A percentile compares a stretch with the other conserved stretches of the same genome.
Evolutionary conservation across 306 rosid genomes (phyloP).

Genomic region (Rubus idaeus): DNA sequence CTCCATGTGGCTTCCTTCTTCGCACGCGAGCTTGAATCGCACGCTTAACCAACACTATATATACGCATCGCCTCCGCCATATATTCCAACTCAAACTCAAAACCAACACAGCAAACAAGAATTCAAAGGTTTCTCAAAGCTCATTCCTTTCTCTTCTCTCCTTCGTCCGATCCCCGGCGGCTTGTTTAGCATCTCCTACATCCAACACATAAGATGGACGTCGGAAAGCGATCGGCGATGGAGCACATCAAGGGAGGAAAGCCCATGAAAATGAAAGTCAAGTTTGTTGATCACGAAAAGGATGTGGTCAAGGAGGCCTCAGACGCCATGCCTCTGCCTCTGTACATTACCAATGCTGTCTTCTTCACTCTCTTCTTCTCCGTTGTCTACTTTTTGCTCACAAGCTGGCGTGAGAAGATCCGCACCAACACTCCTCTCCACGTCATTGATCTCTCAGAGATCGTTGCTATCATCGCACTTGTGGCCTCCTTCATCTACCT

Average conservation of each 20-base stretch:
- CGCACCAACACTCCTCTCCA: constrained; percentile 83
- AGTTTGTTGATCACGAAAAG: constrained; percentile 9
- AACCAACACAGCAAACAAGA: neutral
- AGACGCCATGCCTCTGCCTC: constrained; percentile 40
- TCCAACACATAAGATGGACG: constrained; percentile 42
- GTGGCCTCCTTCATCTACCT: constrained; percentile 74
- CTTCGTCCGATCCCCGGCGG: constrained; percentile 32
- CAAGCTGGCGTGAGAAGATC: constrained; percentile 85
- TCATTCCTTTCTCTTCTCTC: neutral
- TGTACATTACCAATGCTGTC: constrained; percentile 54
- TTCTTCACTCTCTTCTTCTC: constrained; percentile 82
- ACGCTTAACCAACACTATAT: neutral
- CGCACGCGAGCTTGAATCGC: neutral
- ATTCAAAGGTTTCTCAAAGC: neutral
- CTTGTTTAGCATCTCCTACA: neutral
- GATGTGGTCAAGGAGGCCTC: constrained; percentile 32
- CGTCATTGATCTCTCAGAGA: constrained; percentile 60
- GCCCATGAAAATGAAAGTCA: constrained; percentile 19
- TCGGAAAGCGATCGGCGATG: constrained; percentile 46
- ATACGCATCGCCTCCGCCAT: neutral
- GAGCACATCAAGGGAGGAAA: neutral
- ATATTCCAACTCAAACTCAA: neutral
- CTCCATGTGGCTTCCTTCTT: constrained; percentile 1
- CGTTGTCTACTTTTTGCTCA: constrained; percentile 72
- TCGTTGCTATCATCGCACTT: constrained; percentile 52